Percentiles rank a stretch among this genome's conserved stretches.
These are phyloP conservation scores for Oryza australiensis DNA, from an alignment of 176 grass and related monocot genomes.

Conservation along the genomic window DNA sequence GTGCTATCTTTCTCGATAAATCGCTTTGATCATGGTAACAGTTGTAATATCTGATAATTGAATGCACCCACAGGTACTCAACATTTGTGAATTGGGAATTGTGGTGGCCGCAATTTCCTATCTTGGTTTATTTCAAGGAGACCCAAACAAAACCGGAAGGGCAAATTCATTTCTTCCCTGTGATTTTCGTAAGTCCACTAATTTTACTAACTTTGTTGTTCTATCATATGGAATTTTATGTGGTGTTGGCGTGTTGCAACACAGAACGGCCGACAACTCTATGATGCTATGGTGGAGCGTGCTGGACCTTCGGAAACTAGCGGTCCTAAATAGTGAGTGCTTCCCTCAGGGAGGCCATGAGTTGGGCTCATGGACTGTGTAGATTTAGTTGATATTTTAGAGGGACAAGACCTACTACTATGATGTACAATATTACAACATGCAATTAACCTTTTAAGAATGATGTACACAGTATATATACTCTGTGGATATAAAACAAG, in stretches of 20 bases:
- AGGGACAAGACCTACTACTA: background rate
- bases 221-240: background rate
- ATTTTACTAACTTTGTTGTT: background rate
- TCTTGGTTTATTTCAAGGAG: conserved; percentile 95
- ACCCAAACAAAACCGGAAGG: conserved; percentile 85
- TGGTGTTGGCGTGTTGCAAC: background rate
- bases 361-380: background rate
- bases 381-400: background rate
- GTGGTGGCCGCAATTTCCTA: conserved; percentile 86
- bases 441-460: background rate
- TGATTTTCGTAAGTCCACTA: conserved; percentile 76
- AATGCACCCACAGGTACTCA: conserved; percentile 55
- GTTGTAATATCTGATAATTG: background rate
- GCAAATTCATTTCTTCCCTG: conserved; percentile 95
- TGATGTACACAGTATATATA: background rate
- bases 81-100: conserved; percentile 92
- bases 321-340: conserved; percentile 45
- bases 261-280: conserved; percentile 81
- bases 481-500: background rate
- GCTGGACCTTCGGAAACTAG: conserved; percentile 80
- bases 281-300: conserved; percentile 87
- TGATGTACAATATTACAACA: background rate
- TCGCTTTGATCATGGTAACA: background rate
- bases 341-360: background rate
- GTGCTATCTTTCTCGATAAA: background rate